phyloP scores from a whole-genome alignment of 441 rosid species.

The Corymbia citriodora region DNA sequence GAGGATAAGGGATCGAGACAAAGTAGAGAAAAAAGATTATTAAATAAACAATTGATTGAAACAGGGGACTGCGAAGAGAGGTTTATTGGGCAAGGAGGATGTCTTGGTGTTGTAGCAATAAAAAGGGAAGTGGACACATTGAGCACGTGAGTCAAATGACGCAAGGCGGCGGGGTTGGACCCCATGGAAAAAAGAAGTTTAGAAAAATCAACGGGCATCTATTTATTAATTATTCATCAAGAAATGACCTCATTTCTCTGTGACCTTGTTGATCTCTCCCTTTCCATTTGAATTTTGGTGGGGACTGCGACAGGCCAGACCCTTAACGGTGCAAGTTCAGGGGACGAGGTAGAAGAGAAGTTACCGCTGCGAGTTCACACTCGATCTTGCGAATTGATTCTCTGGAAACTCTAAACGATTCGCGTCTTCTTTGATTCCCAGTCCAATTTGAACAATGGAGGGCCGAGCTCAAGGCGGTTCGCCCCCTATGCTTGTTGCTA shows the following conservation, averaged over 20 bases:
- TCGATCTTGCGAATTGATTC: not conserved
- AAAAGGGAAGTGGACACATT: not conserved
- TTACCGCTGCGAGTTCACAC: accelerated
- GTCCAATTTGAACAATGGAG: not conserved
- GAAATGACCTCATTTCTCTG: not conserved
- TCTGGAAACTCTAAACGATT: not conserved
- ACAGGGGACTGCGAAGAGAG: not conserved
- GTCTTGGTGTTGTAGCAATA: not conserved
- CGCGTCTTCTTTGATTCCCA: not conserved
- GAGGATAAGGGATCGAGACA: not conserved
- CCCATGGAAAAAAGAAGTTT: not conserved
- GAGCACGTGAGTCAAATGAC: slow-evolving; percentile 47
- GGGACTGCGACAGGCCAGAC: not conserved
- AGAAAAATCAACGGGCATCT: not conserved
- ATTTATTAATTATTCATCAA: not conserved
- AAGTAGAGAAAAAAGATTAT: too few relatives aligned
- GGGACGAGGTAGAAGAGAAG: not conserved
- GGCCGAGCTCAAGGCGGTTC: not conserved
- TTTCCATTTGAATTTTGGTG: not conserved
- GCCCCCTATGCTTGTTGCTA: not conserved
- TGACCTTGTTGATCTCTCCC: not conserved
- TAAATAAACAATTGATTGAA: not conserved
- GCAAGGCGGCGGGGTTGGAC: slow-evolving; percentile 39
- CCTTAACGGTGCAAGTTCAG: not conserved
- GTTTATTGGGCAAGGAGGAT: not conserved